Evolutionary conservation across 352 stramenopile species (phyloP), one percentile per base, ranked within the genome.

Genomic region (Globisporangium middletonii): DNA sequence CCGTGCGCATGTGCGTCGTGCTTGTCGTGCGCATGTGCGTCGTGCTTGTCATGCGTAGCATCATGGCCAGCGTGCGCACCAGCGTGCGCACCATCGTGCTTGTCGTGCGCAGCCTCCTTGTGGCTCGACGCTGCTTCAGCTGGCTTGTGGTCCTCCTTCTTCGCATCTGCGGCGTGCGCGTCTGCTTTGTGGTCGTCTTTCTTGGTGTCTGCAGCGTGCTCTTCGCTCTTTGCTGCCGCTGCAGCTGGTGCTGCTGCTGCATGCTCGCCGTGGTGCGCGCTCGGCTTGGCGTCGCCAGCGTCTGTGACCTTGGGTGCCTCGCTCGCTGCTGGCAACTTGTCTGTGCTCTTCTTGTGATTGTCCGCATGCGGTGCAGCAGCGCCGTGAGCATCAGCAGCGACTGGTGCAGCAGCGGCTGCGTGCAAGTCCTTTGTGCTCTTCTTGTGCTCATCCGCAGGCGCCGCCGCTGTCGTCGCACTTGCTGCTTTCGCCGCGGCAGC

Each of bases 371-470:
- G 3, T 2, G 28, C 30, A 12, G 30, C 51, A 48, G 50, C 48
- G 13, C 42, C 50, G 23, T 30, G 46, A 26, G 67, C 55, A 45
- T 51, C 57, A 30, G 28, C 51, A 19, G 52, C 35, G 5, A 18
- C 53, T 16, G 53, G 30, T n/a, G 55, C 42, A 18, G 16, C 4
- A 15, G 13, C 16, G 7, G 11, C 28, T 6, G 53, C 42, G 16
- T 71, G 64, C 1, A 73, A 47, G 23, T 82, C 65, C 57, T 77
- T 79, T 1, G 45, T 63, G 50, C 72, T 78, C 59, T 72, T 72
- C 35, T 60, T 67, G 68, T 73, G 66, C 19, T 27, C 60, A 35
- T 72, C 58, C 4, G 56, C n/a, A 50, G 16, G n/a, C 15, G 28
- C 26, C 2, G 41, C 30, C 41, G 41, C 37, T 4, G 44, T 53